These are phyloP conservation scores for Fusarium sp. DNA, from an alignment of 2,329 filamentous ascomycete genomes.

Conservation along the genomic window DNA sequence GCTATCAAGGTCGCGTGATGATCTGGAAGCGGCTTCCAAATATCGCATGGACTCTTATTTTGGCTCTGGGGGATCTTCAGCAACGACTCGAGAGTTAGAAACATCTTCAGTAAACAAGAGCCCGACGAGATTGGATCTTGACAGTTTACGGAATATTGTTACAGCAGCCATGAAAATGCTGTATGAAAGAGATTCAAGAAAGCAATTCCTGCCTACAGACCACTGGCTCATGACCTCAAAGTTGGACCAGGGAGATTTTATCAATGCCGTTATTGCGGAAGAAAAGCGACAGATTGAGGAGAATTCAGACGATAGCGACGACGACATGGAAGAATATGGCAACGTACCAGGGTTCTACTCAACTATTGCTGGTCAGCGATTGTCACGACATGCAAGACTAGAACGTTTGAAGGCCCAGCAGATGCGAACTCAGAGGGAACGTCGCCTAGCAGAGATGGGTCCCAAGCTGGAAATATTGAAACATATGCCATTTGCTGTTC, in stretches of 20 bases:
- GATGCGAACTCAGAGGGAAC: conserved; percentile 74
- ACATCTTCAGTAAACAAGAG: conserved; percentile 2
- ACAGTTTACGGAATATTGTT: conserved; percentile 82
- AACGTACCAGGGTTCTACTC: conserved; percentile 47
- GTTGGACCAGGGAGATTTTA: conserved; percentile 91
- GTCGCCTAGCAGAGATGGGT: conserved; percentile 81
- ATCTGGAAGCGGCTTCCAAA: conserved; percentile 39
- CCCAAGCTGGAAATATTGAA: conserved; percentile 91
- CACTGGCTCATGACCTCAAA: conserved; percentile 95
- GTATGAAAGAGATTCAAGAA: conserved; percentile 92
- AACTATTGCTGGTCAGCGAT: conserved; percentile 66
- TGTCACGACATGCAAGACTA: conserved; percentile 73
- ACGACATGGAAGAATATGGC: conserved; percentile 52
- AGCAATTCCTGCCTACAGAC: conserved; percentile 82
- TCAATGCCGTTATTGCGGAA: conserved; percentile 86
- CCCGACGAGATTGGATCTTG: conserved; percentile 69
- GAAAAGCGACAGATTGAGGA: conserved; percentile 81
- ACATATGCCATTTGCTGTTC: conserved; percentile 97
- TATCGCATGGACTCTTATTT: conserved; percentile 51
- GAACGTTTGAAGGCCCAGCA: conserved; percentile 75
- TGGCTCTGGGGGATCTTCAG: conserved; percentile 24
- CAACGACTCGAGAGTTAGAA: conserved; percentile 1
- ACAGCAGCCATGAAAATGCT: conserved; percentile 87
- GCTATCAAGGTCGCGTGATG: conserved; percentile 53
- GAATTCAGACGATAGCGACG: conserved; percentile 55